Evolutionary conservation across 108 stramenopile genomes (phyloP).

Genomic region (Skeletonema menzelii): DNA sequence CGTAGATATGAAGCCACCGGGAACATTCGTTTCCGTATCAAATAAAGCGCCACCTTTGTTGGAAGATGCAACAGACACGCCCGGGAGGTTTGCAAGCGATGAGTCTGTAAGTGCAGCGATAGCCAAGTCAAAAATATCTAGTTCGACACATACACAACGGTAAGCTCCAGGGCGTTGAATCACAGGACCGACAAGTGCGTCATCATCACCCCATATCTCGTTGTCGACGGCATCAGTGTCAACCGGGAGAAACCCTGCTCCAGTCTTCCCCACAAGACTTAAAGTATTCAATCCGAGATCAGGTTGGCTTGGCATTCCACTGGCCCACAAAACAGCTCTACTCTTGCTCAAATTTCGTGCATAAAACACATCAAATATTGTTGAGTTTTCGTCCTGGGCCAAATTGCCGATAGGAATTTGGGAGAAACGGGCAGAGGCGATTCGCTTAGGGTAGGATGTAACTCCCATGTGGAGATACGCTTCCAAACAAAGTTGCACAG

Average conservation of each 20-base stretch:
- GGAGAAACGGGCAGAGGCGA: constrained; percentile 79
- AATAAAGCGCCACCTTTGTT: constrained; percentile 34
- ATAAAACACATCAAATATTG: constrained; percentile 84
- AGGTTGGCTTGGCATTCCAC: constrained; percentile 69
- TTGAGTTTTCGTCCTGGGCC: constrained; percentile 71
- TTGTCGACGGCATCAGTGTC: constrained; percentile 39
- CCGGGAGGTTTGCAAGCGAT: constrained; percentile 26
- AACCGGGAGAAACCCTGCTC: constrained; percentile 33
- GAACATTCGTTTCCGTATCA: constrained; percentile 33
- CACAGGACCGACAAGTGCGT: constrained; percentile 78
- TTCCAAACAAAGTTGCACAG: constrained; percentile 76
- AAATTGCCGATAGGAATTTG: constrained; percentile 95
- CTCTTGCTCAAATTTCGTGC: constrained; percentile 76
- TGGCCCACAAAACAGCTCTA: constrained; percentile 95
- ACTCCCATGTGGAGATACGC: constrained; percentile 81
- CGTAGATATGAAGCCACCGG: constrained; percentile 27
- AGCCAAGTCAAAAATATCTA: constrained; percentile 91
- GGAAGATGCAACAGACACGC: constrained; percentile 31
- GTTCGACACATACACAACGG: constrained; percentile 91
- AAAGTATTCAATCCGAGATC: constrained; percentile 82
- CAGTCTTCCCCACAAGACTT: constrained; percentile 44
- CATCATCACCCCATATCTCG: constrained; percentile 84
- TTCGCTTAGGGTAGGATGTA: constrained; percentile 84
- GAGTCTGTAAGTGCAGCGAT: constrained; percentile 87
- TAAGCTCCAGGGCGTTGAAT: constrained; percentile 87